Conservation (phyloP, 495 filamentous ascomycete genomes). For the Talaromyces adpressus region DNA sequence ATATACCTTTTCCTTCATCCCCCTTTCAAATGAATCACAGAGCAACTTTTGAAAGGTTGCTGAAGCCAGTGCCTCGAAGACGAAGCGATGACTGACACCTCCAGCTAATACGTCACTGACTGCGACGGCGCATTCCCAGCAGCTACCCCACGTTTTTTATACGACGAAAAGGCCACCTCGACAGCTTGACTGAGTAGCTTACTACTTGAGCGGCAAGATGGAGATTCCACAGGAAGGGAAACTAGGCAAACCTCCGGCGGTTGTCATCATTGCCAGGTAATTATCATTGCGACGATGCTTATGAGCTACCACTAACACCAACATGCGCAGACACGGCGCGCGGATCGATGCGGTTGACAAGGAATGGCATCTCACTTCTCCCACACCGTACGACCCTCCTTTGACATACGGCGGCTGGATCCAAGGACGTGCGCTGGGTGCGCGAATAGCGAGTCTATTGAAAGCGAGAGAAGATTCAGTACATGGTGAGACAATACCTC, state of each 20-base stretch:
- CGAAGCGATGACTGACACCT: not conserved
- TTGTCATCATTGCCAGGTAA: conserved; percentile 77
- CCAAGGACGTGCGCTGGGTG: conserved; percentile 71
- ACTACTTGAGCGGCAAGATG: not conserved
- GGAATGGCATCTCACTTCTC: conserved; percentile 91
- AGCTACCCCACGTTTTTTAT: conserved; percentile 1
- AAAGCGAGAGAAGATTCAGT: conserved; percentile 29
- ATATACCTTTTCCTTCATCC: not conserved
- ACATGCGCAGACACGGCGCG: conserved; percentile 66
- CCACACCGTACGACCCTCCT: conserved; percentile 91
- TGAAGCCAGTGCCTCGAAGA: not conserved
- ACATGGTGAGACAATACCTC: not conserved
- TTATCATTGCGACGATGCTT: not conserved
- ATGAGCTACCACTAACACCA: conserved; percentile 7
- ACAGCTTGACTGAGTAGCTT: not conserved
- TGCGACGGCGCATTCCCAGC: not conserved
- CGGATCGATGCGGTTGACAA: conserved; percentile 90
- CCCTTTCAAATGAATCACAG: not conserved
- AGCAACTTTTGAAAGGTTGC: not conserved
- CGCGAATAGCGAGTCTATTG: conserved; percentile 70
- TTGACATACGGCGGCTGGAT: conserved; percentile 92
- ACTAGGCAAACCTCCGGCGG: conserved; percentile 54
- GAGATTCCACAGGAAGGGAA: not conserved
- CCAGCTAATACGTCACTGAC: conserved; percentile 1
- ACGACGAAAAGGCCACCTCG: not conserved